Percentiles rank a stretch among this genome's conserved stretches.
These are phyloP conservation scores for Chenopodium berlandieri DNA, from an alignment of 148 eudicot genomes.

Conservation along the genomic window DNA sequence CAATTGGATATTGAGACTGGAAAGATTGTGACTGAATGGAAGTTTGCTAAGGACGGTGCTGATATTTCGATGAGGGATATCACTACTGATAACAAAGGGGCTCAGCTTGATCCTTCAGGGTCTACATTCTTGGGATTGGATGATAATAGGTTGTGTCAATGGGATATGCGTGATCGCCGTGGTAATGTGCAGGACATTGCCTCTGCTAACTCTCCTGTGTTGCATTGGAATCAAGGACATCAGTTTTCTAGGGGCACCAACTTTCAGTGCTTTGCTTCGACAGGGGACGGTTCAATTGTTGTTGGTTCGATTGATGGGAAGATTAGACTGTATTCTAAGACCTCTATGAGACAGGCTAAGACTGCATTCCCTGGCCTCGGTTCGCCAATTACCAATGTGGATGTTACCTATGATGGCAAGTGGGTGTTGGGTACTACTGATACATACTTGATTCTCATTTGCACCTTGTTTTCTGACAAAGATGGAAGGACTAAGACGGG, in stretches of 20 bases:
- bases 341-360: conserved; percentile 93
- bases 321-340: conserved; percentile 81
- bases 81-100: conserved; percentile 70
- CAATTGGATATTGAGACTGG: conserved; percentile 94
- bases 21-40: conserved; percentile 88
- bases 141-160: conserved; percentile 80
- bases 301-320: conserved; percentile 98
- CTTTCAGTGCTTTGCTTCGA: conserved; percentile 90
- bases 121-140: conserved; percentile 93
- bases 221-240: conserved; percentile 94
- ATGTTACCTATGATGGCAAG: conserved; percentile 98
- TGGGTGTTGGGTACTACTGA: conserved; percentile 96
- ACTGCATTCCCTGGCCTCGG: conserved; percentile 98
- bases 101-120: conserved; percentile 86
- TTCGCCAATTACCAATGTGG: conserved; percentile 86
- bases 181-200: conserved; percentile 77
- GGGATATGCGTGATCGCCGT: conserved; percentile 92
- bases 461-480: conserved; percentile 86
- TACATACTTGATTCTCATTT: conserved; percentile 77
- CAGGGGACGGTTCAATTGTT: conserved; percentile 97
- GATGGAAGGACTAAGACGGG: conserved; percentile 93
- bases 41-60: conserved; percentile 85
- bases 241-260: conserved; percentile 88
- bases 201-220: conserved; percentile 50
- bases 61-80: conserved; percentile 90